Base-by-base conservation (phyloP, 768 basidiomycete genomes). In the Leucosporidium scottii region DNA sequence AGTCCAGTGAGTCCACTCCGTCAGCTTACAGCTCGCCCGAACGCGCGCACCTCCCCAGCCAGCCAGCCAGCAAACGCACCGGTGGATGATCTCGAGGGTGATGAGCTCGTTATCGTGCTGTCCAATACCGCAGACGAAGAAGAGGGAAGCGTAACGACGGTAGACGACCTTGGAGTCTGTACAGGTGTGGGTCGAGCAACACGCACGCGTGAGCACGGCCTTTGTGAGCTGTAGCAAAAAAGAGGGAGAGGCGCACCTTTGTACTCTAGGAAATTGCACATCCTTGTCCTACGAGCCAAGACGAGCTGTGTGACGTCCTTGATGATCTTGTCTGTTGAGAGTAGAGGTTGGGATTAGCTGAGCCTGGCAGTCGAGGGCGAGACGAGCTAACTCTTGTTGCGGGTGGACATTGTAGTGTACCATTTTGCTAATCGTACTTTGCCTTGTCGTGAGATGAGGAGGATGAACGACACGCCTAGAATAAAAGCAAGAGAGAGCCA, bases 241-340 rank as follows among this genome's bases (percentile, higher is more conserved):
- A 21, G 25, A 36, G 56, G 27, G 59, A 30, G 51, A 25, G n/a
- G 25, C 84, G 73, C 67, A 88, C 93, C 93, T 81, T 93, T 96
- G 82, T 96, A 96, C 77, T 98, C 94, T 50, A 97, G 79, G 75
- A 98, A 88, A 79, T 97, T 98, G 77, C 92, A 96, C 91, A 92
- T 93, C 64, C 88, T 83, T 59, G 89, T 90, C 66, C 89, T 83
- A 60, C 94, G 84, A 61, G 87, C 89, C 21, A 72, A 62, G 36
- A 97, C 92, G 47, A 96, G 84, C 78, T 93, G 91, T 1, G 92
- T 93, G 36, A 97, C 89, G 76, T 98, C 94, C 80, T 91, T 93
- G 71, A 96, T 87, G 76, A 94, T 92, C 84, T 93, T 94, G 63
- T 84, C 70, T 71, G 70, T 18, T 2, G 4, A 65, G 66, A 5